Percentiles rank a stretch among this genome's conserved stretches.
phyloP scores from a whole-genome alignment of 108 stramenopile species.

The Cyclotella sp. region DNA sequence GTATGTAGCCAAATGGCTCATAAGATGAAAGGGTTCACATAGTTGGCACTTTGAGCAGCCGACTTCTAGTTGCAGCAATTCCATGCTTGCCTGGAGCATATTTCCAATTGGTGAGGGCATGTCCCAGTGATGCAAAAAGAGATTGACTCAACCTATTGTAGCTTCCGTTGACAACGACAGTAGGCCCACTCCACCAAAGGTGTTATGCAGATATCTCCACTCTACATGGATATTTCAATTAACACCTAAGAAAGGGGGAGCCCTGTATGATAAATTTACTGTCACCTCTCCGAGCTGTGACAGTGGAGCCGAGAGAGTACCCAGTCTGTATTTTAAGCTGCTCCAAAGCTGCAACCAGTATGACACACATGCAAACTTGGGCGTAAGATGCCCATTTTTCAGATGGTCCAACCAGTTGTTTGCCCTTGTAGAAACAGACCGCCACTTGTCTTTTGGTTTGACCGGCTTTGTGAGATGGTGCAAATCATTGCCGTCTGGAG shows the following conservation, averaged over 20 bases:
- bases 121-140: slow-evolving; percentile 3
- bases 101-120: neutral
- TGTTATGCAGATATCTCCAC: neutral
- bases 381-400: neutral
- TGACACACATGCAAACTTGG: neutral
- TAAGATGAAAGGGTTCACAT: neutral
- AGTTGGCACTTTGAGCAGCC: neutral
- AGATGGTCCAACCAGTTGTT: neutral
- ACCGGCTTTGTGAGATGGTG: neutral
- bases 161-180: neutral
- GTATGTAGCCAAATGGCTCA: neutral
- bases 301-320: neutral
- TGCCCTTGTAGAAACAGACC: neutral
- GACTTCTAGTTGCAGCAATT: slow-evolving; percentile 1
- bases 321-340: neutral
- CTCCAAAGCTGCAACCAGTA: slow-evolving; percentile 2
- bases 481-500: neutral
- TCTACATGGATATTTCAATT: neutral
- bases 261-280: neutral
- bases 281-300: neutral
- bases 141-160: neutral
- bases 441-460: neutral
- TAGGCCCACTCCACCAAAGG: neutral
- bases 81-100: neutral
- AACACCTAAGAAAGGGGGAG: neutral